Base-by-base conservation (phyloP, 306 rosid genomes). In the Ammopiptanthus mongolicus region DNA sequence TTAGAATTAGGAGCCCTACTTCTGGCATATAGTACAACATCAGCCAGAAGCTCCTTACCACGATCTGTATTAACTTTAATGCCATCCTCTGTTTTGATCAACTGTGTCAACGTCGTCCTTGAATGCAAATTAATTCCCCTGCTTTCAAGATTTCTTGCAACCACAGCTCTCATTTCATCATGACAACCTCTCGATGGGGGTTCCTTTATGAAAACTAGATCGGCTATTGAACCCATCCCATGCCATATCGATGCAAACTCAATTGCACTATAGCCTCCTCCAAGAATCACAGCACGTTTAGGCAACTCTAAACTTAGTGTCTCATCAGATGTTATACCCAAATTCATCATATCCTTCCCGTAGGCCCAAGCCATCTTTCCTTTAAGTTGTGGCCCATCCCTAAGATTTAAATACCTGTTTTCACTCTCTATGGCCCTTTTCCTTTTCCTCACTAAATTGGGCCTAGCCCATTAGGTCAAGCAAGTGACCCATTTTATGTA, bases 161-260 rank as follows among this genome's bases (percentile, higher is more conserved):
- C 97, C 41, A 85, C 93, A 21, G 97, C 93, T 80, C 99, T 91
- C 97, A 95, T 90, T 89, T 95, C 99, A 74, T 95, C 97, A 84
- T 95, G 97, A 82, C 91, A 95, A 76, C 97, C 97, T 84, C 99
- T 95, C 62, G 91, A 75, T 13, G 97, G 98, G 79, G 91, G 96
- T 82, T 95, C 97, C 86, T 72, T 92, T 84, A 97, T 90, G 88
- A 87, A 91, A 73, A 84, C 87, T 17, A 95, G 81, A 77, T 95
- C 72, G 67, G 91, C 98, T 22, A 82, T 67, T 57, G 84, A 83
- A 71, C 98, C 98, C 97, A 95, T 88, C 70, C 98, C 98, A 36
- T 87, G 88, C 98, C 98, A 95, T 78, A 91, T 95, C 17, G 97
- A 87, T 85, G 97, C 98, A 78, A 95, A 95, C 71, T 95, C 97